phyloP scores from a whole-genome alignment of 73 alveolate species.

The Durusdinium trenchii region DNA sequence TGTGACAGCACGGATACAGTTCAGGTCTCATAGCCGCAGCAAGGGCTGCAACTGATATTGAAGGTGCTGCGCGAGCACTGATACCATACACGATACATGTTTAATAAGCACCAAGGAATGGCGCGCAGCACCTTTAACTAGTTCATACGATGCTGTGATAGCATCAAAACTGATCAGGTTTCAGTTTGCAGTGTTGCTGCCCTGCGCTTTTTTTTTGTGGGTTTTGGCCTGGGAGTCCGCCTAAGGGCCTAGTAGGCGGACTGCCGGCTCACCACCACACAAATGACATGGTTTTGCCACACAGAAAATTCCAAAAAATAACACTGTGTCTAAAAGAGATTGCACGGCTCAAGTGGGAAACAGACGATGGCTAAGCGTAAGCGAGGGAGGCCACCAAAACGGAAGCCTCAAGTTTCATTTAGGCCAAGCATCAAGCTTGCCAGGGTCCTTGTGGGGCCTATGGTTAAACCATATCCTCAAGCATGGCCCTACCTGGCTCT shows the following conservation, averaged over 20 bases:
- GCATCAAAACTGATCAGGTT: no score
- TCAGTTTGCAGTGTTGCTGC: neutral
- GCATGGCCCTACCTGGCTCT: constrained; percentile 61
- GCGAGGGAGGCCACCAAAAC: constrained; percentile 17
- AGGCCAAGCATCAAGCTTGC: constrained; percentile 28
- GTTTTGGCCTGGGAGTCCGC: constrained; percentile 35
- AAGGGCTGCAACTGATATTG: no score
- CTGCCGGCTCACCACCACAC: neutral
- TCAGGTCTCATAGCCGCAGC: neutral
- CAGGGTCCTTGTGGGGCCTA: neutral
- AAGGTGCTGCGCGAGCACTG: no score
- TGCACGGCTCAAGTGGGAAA: constrained; percentile 13
- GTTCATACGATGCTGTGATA: neutral
- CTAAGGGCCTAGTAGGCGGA: constrained; percentile 12
- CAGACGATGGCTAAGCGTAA: neutral
- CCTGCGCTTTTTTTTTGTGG: neutral
- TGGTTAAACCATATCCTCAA: constrained; percentile 19
- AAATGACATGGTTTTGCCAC: no score
- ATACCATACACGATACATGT: neutral
- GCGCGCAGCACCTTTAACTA: no score
- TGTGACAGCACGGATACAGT: neutral
- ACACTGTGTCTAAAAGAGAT: no score
- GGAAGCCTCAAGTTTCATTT: neutral
- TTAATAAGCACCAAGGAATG: no score
- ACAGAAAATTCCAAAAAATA: neutral